Base-by-base conservation (phyloP, 345 rosid genomes). In the Reutealis trisperma region DNA sequence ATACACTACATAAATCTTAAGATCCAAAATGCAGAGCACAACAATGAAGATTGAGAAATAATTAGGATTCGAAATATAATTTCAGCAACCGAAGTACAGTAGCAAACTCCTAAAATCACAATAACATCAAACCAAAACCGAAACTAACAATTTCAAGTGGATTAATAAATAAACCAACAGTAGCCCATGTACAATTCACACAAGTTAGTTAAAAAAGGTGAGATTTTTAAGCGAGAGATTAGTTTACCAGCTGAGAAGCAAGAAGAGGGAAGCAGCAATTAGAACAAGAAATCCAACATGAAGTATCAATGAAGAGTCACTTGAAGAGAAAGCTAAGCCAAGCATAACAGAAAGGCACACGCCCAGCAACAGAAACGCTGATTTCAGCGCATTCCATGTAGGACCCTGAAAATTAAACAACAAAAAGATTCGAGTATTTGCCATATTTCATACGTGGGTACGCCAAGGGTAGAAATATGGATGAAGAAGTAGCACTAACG, bases 351-450 rank as follows among this genome's bases (percentile, higher is more conserved):
- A 84, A 30, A 95, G 94, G 73, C 85, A 86, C 71, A 87, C 66
- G 79, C 92, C 98, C 83, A 93, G 82, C 83, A 93, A 71, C 67
- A 90, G 72, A 82, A 94, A 93, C 79, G 96, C 84, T 19, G 90
- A 88, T 86, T 85, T 95, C 41, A 95, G 77, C 0, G 92, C 80
- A 84, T 81, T 93, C 98, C 97, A 91, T 71, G 99, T 94, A 22
- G 97, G 93, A 52, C 78, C 95, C 97, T 94, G 89, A 76, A 74
- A 82, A 57, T 67, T 42, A 72, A 77, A 41, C 55, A 80, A 47
- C 47, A 80, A 77, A 25, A 66, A 32, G 55, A 65, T 16, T 64
- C 24, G 0, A 63, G 11, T 6, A 18, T 59, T 59, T 15, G 6
- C 19, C 18, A 57, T 19, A n/a, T n/a, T n/a, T n/a, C n/a, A n/a